Evolutionary conservation across 768 basidiomycete genomes (phyloP), one percentile per base, ranked within the genome.

Genomic region (Podaxis carcinomalis): DNA sequence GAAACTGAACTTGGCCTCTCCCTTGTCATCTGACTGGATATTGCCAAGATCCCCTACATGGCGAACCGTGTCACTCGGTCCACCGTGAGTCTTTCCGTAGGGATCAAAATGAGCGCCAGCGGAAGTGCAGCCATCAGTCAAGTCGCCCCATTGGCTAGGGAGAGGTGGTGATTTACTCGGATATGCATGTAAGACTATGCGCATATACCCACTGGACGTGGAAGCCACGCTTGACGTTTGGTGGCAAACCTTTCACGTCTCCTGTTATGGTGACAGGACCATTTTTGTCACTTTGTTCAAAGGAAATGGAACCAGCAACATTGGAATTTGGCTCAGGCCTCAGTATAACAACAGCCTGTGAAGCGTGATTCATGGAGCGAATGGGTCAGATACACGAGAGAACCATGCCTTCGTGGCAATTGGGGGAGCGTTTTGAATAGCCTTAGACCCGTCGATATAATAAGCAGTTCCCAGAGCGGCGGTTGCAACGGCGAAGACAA

Each of bases 1-100:
- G 66, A 93, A 77, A 16, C 74, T 77, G 69, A 93, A 78, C 9
- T 68, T 71, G 11, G 87, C 88, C 16, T 74, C 74, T 51, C 91
- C 92, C 36, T 73, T 65, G 19, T 70, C 73, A 68, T 93, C 82
- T 51, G 83, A 80, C 67, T 81, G 65, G 68, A 93, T 83, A 68
- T 93, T 93, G 4, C 92, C 92, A 63, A 90, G 69, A 65, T 90
- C 88, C 0, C 92, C 92, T 28, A 89, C 84, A 70, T 93, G 92
- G 61, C 90, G 78, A 56, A 70, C 71, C 3, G 65, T 61, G 66
- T 84, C 82, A 7, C 72, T 70, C 9, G 81, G 88, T 3, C 80
- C 87, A 59, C 90, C 90, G 65, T 93, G 92, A 9, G 74, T 81
- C 61, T 80, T 78, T 19, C 73, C 77, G 72, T 78, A 80, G 0